Conservation (phyloP, 805 yeast species). For the Starmerella davenportii region DNA sequence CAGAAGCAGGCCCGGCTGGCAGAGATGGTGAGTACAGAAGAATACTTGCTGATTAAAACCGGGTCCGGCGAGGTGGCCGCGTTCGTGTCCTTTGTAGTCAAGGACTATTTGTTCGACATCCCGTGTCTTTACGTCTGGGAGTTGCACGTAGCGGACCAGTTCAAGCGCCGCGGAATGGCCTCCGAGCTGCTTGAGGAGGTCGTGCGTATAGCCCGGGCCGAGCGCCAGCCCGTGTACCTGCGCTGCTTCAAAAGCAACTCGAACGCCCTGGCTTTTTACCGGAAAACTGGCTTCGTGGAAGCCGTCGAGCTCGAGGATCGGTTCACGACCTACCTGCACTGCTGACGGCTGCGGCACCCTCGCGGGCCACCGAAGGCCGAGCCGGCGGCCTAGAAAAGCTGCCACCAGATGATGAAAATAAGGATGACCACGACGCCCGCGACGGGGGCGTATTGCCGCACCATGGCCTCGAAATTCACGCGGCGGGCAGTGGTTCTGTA, state of each 20-base stretch:
- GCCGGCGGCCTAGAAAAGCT: constrained; percentile 40
- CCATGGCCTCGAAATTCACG: constrained; percentile 73
- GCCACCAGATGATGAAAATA: constrained; percentile 69
- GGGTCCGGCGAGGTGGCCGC: constrained; percentile 4
- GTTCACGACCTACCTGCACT: no score
- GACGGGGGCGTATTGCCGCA: constrained; percentile 80
- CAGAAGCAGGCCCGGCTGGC: constrained; percentile 2
- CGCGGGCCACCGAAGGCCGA: no score
- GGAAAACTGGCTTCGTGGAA: background rate
- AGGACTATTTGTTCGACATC: constrained; percentile 2
- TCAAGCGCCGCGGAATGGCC: constrained; percentile 9
- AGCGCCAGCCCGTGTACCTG: background rate
- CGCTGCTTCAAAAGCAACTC: constrained; percentile 9
- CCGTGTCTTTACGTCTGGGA: constrained; percentile 10
- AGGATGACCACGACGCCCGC: constrained; percentile 49
- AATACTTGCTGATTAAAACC: constrained; percentile 1
- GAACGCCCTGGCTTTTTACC: constrained; percentile 7
- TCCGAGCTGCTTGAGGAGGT: constrained; percentile 2
- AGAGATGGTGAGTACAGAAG: constrained; percentile 8
- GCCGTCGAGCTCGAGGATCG: no score
- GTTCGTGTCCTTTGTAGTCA: constrained; percentile 7
- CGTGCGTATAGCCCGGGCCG: background rate
- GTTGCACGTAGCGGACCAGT: constrained; percentile 10
- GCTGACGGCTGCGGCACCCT: no score
- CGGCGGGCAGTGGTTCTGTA: constrained; percentile 78